Evolutionary conservation across 352 stramenopile genomes (phyloP), one percentile per base, ranked within the genome.

Genomic region (Ophiocytium majus): DNA sequence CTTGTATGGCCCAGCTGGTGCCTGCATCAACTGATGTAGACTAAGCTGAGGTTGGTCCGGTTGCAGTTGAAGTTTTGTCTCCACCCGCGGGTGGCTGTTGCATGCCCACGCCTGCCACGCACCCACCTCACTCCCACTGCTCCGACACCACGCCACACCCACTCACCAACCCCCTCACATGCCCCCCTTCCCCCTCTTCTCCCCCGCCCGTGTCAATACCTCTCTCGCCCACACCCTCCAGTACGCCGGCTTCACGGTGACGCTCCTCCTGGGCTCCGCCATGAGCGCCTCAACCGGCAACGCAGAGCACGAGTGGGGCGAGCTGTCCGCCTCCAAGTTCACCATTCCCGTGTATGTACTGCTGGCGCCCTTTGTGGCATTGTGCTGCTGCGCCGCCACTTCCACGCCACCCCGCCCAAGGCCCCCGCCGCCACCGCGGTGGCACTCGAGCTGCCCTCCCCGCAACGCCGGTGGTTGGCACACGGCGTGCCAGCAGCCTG

Each of bases 161-260:
- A 57, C 43, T 5, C 5, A 57, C 43, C 43, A 5, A 14, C 43
- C 43, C 43, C 43, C 43, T 57, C 5, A 14, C 43, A 5, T 57
- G 43, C 5, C 43, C 43, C 5, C 43, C 43, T 57, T 14, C 43
- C 43, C 43, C 43, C 14, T n/a, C n/a, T n/a, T n/a, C n/a, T 28
- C 57, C 57, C 28, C 57, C 57, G 57, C 57, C 57, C 19, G 19
- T 19, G 17, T 23, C 57, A 28, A 66, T 66, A 23, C 31, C 64
- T 76, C 34, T 76, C 31, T 17, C 10, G 5, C 17, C 10, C 31
- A 17, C 31, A 76, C 92, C 0, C 90, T 95, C 57, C 92, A 95
- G 83, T 95, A 95, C 86, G 91, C 86, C 78, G 92, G 92, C 23
- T 94, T 94, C 86, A 95, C 92, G 23, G 90, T 92, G 5, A 95